Evolutionary conservation across 2,329 filamentous ascomycete species (phyloP).

Genomic region (Cadophora luteo-olivacea): DNA sequence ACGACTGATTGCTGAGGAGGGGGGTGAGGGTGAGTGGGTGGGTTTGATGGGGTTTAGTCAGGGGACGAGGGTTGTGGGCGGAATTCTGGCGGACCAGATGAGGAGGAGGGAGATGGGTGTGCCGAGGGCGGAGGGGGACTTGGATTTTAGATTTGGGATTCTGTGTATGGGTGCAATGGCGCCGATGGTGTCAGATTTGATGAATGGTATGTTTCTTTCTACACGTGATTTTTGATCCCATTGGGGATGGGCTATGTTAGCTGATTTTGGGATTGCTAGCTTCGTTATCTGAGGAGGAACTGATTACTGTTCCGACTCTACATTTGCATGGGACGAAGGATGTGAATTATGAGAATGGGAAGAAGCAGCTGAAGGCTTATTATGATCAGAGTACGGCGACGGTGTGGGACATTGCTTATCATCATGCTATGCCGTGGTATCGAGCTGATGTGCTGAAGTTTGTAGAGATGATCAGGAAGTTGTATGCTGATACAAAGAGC

Average conservation of each 20-base stretch:
- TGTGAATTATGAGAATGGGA: constrained; percentile 30
- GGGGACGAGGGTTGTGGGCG: constrained; percentile 35
- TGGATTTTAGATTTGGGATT: constrained; percentile 36
- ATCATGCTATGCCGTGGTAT: constrained; percentile 40
- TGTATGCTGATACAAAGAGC: constrained; percentile 11
- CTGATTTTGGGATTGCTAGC: neutral
- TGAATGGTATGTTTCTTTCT: constrained; percentile 24
- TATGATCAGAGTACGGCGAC: constrained; percentile 30
- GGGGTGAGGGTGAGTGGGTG: constrained; percentile 33
- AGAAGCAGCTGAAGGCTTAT: constrained; percentile 28
- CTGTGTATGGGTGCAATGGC: constrained; percentile 34
- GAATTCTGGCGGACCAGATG: constrained; percentile 35
- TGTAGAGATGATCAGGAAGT: constrained; percentile 25
- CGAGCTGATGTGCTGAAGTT: constrained; percentile 31
- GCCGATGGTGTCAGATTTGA: constrained; percentile 33
- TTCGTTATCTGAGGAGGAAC: constrained; percentile 19
- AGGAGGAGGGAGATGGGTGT: constrained; percentile 33
- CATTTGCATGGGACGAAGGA: constrained; percentile 37
- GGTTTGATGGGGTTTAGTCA: constrained; percentile 39
- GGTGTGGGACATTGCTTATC: constrained; percentile 37
- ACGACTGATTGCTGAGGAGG: constrained; percentile 28
- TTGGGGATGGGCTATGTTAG: neutral
- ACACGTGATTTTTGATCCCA: neutral
- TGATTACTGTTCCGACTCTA: constrained; percentile 31
- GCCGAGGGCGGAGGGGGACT: constrained; percentile 20